phyloP scores from a whole-genome alignment of 768 basidiomycete species.

The Boletus tomentosulus region DNA sequence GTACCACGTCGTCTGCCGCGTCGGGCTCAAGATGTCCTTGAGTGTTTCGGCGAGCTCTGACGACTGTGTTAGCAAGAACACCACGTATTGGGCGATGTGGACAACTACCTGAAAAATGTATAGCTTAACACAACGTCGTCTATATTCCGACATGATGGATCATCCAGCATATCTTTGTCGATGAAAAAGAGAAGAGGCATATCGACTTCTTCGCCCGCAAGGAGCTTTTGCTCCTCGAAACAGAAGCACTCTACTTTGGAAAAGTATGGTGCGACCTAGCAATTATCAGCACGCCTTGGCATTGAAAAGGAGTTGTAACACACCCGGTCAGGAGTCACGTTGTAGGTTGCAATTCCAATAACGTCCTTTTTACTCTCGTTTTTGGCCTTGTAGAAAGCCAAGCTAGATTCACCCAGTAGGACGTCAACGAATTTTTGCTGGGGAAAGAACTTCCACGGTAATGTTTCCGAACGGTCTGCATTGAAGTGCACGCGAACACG shows the following conservation, averaged over 20 bases:
- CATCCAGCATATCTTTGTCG: conserved; percentile 94
- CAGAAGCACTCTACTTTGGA: conserved; percentile 99
- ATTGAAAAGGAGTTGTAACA: conserved; percentile 22
- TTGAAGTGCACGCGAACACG: conserved; percentile 96
- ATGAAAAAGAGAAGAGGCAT: conserved; percentile 99
- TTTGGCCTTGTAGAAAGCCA: conserved; percentile 94
- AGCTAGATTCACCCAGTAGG: conserved; percentile 89
- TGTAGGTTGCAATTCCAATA: conserved; percentile 98
- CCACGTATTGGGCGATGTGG: neutral
- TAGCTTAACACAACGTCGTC: conserved; percentile 94
- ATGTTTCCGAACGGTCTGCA: conserved; percentile 80
- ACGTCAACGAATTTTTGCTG: conserved; percentile 88
- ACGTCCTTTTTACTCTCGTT: conserved; percentile 83
- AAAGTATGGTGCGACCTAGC: conserved; percentile 93
- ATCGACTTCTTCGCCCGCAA: conserved; percentile 95
- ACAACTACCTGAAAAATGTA: conserved; percentile 86
- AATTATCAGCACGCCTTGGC: neutral
- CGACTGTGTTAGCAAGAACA: neutral
- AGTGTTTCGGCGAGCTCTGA: conserved; percentile 80
- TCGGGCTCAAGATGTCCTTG: conserved; percentile 90
- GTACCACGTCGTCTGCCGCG: conserved; percentile 73
- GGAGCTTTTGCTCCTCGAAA: conserved; percentile 95
- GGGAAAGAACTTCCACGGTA: conserved; percentile 92
- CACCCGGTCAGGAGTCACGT: conserved; percentile 96
- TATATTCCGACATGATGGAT: conserved; percentile 80